Evolutionary conservation across 139 green algal species (phyloP), one percentile per base, ranked within the genome.

Genomic region (Tetradesmus obliquus): DNA sequence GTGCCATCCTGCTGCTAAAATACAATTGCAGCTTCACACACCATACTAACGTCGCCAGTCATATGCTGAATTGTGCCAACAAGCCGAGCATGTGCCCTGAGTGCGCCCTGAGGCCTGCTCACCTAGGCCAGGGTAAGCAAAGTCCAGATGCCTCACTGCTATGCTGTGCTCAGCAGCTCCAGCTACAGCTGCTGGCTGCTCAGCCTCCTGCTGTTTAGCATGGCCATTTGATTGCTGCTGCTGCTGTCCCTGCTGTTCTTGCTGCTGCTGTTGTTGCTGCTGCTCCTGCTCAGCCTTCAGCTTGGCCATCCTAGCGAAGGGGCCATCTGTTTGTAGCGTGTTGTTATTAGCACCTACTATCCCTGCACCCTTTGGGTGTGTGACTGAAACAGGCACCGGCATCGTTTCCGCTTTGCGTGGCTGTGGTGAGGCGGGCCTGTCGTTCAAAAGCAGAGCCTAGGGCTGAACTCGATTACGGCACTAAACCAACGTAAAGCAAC

Each of bases 121-220:
- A 98, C 96, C 96, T 82, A 98, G 93, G 6, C 95, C 97, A 2
- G 96, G 95, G 84, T 99, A 99, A 10, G 91, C 91, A 76, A 99
- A 99, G 4, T 93, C 94, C 8, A 99, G 89, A 45, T 93, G 19
- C 1, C 93, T 32, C 1, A 96, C 92, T 54, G 58, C 88, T 3
- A 95, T 82, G 32, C 69, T 83, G 71, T n/a, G 32, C 86, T 88
- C 66, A n/a, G 81, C 51, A 17, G 15, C 69, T 54, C 19, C 7
- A 81, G 79, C 45, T 20, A 8, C 32, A 53, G 62, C 82, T 84
- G 82, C 66, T 85, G 19, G n/a, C 55, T 89, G 22, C 58, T 24
- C 3, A 2, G 66, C 69, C 12, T 53, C 51, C 17, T 71, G 53
- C 51, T 84, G 86, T 13, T 45, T 51, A 3, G 51, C 57, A 79